phyloP scores from a whole-genome alignment of 2,329 filamentous ascomycete genomes.

The Penicillium hesseltinei region DNA sequence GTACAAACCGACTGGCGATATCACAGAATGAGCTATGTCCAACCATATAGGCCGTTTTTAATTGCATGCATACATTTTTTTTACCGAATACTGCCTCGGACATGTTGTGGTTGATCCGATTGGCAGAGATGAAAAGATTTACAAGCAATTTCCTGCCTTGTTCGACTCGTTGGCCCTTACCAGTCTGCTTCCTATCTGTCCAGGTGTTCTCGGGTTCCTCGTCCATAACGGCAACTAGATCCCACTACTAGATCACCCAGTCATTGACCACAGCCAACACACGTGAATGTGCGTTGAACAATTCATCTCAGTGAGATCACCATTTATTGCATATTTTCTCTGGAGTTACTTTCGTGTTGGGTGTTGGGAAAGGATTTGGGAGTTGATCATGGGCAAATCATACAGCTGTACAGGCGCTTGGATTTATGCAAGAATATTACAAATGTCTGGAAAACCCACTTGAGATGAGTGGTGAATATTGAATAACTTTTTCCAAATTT shows the following conservation, averaged over 20 bases:
- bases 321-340: slow-evolving; percentile 15
- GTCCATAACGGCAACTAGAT: not conserved
- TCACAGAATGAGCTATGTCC: slow-evolving; percentile 29
- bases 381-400: slow-evolving; percentile 4
- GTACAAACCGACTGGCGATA: slow-evolving; percentile 76
- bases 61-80: slow-evolving; percentile 7
- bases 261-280: not conserved
- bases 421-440: not conserved
- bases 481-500: not conserved
- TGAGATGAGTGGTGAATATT: not conserved
- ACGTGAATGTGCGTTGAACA: not conserved
- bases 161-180: not conserved
- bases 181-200: not conserved
- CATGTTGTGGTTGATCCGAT: not conserved
- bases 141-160: not conserved
- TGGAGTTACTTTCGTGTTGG: slow-evolving; percentile 10
- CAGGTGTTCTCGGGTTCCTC: not conserved
- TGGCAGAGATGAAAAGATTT: not conserved
- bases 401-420: slow-evolving; percentile 8
- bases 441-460: not conserved
- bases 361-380: not conserved
- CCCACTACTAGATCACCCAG: not conserved
- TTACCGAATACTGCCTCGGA: not conserved
- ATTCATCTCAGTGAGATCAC: not conserved
- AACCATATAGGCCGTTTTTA: not conserved